phyloP scores from a whole-genome alignment of 2,329 filamentous ascomycete genomes.

The Cladophialophora psammophila region DNA sequence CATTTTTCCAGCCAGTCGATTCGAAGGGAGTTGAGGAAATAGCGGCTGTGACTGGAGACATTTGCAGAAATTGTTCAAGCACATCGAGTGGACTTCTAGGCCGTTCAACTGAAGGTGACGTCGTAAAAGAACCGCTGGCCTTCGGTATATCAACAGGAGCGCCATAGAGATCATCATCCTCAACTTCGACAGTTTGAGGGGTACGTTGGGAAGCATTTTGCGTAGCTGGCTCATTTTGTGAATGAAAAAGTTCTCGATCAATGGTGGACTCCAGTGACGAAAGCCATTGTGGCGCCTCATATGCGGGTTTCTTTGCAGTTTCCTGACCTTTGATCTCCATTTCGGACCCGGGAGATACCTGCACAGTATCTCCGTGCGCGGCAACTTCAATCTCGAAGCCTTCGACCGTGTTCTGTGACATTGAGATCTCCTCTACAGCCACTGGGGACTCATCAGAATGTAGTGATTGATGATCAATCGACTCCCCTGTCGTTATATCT shows the following conservation, averaged over 20 bases:
- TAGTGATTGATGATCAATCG: background rate
- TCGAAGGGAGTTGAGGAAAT: background rate
- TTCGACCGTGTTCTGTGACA: background rate
- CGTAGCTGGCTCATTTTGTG: background rate
- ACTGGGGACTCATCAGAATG: slow-evolving; percentile 12
- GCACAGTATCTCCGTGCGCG: background rate
- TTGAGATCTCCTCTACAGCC: background rate
- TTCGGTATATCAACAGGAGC: slow-evolving; percentile 13
- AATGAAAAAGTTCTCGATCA: slow-evolving; percentile 17
- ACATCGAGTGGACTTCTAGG: slow-evolving; percentile 24
- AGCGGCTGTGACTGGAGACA: slow-evolving; percentile 19
- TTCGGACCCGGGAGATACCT: background rate
- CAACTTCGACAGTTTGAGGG: slow-evolving; percentile 8
- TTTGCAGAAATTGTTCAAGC: slow-evolving; percentile 31
- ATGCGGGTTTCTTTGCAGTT: background rate
- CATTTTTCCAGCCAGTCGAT: background rate
- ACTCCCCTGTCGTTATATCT: background rate
- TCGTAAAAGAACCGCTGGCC: background rate
- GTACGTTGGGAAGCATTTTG: background rate
- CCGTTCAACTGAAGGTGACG: background rate
- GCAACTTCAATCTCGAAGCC: background rate
- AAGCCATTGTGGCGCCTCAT: slow-evolving; percentile 15
- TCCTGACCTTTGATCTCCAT: background rate
- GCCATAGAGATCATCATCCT: slow-evolving; percentile 35
- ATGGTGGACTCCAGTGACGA: slow-evolving; percentile 23